Conservation (phyloP, 257 asterid genomes). For the Solanum raphanifolium region DNA sequence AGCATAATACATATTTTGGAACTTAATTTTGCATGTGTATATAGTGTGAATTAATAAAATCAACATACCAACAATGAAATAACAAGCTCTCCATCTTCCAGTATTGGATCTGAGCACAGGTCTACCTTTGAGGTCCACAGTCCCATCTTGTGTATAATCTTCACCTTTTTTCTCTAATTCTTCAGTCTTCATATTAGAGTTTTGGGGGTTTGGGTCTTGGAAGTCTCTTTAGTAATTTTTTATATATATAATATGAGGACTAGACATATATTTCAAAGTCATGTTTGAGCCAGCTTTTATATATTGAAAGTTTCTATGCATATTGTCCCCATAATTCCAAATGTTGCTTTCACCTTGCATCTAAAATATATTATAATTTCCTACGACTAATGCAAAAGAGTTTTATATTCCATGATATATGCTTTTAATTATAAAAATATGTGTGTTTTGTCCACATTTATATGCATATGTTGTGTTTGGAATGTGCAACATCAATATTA, state of each 20-base stretch:
- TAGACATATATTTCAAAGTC: not conserved
- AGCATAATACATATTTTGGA: too few species aligned
- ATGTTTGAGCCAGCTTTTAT: not conserved
- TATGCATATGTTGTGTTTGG: not conserved
- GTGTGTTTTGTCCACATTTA: not conserved
- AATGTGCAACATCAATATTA: not conserved
- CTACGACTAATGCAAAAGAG: not conserved
- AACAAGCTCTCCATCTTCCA: constrained; percentile 74
- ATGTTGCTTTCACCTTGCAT: not conserved
- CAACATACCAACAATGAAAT: constrained; percentile 49
- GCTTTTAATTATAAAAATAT: not conserved
- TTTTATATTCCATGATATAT: not conserved
- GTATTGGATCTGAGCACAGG: constrained; percentile 50
- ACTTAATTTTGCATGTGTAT: too few species aligned
- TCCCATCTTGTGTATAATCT: constrained; percentile 63
- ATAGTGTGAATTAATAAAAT: not conserved
- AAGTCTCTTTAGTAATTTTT: not conserved
- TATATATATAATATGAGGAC: not conserved
- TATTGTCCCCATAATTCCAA: not conserved
- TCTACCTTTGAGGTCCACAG: constrained; percentile 50
- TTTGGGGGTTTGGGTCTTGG: not conserved
- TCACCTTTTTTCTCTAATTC: not conserved
- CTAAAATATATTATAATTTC: not conserved
- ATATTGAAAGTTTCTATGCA: not conserved
- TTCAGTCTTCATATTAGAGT: not conserved